These are phyloP conservation scores for Pistacia vera DNA, from an alignment of 345 rosid species.

Conservation along the genomic window DNA sequence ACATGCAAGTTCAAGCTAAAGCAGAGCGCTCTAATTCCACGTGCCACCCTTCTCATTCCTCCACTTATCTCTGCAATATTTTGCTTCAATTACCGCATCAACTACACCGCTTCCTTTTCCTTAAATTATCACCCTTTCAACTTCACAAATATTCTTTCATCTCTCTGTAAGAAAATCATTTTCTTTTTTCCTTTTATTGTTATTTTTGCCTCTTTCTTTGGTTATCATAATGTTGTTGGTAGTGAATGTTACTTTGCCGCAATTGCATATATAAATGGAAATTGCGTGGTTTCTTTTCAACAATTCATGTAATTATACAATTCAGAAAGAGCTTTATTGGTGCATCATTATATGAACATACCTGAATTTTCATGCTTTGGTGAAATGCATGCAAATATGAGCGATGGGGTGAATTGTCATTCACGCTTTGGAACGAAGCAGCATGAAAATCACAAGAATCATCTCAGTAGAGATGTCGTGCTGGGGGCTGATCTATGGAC, in stretches of 20 bases:
- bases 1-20: too few species aligned
- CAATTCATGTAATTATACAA: background rate
- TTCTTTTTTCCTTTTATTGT: background rate
- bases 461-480: slow-evolving; percentile 21
- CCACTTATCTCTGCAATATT: too few species aligned
- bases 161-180: background rate
- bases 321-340: background rate
- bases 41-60: too few species aligned
- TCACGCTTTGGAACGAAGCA: slow-evolving; percentile 14
- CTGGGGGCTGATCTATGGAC: slow-evolving; percentile 46
- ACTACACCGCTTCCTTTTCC: too few species aligned
- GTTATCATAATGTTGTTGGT: background rate
- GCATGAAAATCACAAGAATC: slow-evolving; percentile 22
- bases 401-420: background rate
- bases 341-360: background rate
- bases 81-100: too few species aligned
- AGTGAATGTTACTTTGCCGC: too few species aligned
- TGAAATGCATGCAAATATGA: slow-evolving; percentile 20
- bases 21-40: too few species aligned
- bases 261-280: too few species aligned
- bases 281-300: too few species aligned
- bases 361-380: background rate
- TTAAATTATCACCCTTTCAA: too few species aligned
- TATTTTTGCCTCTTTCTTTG: too few species aligned
- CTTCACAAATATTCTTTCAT: background rate